Percentiles rank a stretch among this genome's conserved stretches.
Evolutionary conservation across 306 rosid species (phyloP).

Genomic region (Trifolium pratense): DNA sequence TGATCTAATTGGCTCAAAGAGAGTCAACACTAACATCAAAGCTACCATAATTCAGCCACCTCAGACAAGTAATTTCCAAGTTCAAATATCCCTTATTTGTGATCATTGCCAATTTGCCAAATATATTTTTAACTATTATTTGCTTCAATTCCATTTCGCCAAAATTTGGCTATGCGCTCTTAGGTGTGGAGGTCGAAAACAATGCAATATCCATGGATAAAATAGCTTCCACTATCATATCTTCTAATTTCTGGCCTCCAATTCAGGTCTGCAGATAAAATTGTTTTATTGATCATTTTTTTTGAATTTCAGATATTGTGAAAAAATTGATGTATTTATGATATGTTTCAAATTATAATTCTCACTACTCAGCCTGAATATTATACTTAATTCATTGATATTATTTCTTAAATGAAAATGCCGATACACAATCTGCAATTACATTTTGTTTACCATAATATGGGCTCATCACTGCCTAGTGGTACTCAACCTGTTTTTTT

Average conservation of each 20-base stretch:
- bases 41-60: too few species aligned
- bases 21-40: not conserved
- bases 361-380: not conserved
- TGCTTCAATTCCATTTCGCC: not conserved
- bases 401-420: slow-evolving; percentile 18
- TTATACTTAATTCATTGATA: slow-evolving; percentile 20
- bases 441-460: not conserved
- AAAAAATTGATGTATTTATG: not conserved
- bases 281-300: not conserved
- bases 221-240: not conserved
- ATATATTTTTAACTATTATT: not conserved
- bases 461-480: not conserved
- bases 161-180: not conserved
- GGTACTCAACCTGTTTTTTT: not conserved
- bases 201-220: not conserved
- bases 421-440: not conserved
- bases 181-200: not conserved
- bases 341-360: not conserved
- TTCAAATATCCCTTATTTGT: too few species aligned
- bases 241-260: slow-evolving; percentile 1
- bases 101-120: not conserved
- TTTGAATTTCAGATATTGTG: not conserved
- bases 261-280: not conserved
- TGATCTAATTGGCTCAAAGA: not conserved
- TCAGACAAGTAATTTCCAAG: too few species aligned